These are phyloP conservation scores for Henningerozyma blattae DNA, from an alignment of 805 yeast species.

Conservation along the genomic window DNA sequence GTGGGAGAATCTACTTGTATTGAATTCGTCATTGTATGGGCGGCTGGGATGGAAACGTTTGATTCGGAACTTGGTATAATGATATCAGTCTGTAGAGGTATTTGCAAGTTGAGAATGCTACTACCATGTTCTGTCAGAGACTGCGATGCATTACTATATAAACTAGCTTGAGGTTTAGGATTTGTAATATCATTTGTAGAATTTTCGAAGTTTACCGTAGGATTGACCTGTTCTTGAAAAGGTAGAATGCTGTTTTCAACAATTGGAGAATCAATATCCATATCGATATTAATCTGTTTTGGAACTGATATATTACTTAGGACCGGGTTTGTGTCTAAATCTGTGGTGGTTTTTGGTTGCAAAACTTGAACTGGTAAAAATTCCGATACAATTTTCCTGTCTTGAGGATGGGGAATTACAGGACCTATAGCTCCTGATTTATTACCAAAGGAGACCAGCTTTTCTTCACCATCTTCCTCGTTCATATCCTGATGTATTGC, in stretches of 20 bases:
- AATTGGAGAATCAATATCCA: not conserved
- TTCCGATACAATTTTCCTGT: no score
- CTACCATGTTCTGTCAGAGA: no score
- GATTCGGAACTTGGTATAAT: not conserved
- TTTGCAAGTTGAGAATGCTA: not conserved
- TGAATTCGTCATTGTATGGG: not conserved
- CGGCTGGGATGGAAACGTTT: not conserved
- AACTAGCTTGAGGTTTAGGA: not conserved
- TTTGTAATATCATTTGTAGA: not conserved
- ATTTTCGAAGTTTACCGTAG: no score
- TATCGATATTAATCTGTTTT: slow-evolving; percentile 3
- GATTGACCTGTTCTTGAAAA: not conserved
- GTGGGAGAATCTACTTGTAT: not conserved
- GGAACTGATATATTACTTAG: slow-evolving; percentile 18
- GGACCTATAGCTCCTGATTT: no score
- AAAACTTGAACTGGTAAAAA: slow-evolving; percentile 15
- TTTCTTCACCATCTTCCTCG: no score
- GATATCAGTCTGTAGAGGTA: not conserved
- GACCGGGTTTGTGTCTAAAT: slow-evolving; percentile 21
- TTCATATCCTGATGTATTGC: no score
- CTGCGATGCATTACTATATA: not conserved
- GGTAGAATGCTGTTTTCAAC: not conserved
- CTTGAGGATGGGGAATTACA: no score
- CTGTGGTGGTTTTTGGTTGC: slow-evolving; percentile 19
- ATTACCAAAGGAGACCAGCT: no score